phyloP scores from a whole-genome alignment of 148 eudicot species.

The Chenopodium suecicum region DNA sequence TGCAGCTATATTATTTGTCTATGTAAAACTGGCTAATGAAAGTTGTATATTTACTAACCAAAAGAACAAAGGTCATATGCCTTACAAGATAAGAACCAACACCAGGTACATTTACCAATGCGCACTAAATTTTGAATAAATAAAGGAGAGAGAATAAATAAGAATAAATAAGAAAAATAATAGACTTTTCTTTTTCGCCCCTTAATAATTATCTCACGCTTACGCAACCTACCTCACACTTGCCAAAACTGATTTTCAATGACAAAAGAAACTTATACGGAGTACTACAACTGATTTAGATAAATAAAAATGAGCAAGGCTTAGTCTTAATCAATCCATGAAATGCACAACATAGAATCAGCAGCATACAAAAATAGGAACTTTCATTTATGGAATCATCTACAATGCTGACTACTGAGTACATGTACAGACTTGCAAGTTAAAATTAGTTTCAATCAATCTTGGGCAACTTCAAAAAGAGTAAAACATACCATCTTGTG shows the following conservation, averaged over 20 bases:
- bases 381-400: neutral
- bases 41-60: neutral
- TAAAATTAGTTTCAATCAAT: neutral
- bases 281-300: neutral
- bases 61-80: neutral
- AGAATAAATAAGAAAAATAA: neutral
- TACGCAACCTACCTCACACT: neutral
- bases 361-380: neutral
- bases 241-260: neutral
- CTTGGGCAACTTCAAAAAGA: neutral
- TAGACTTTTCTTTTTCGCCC: neutral
- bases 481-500: conserved; percentile 51
- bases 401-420: neutral
- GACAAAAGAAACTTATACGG: neutral
- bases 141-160: neutral
- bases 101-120: neutral
- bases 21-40: neutral
- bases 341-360: neutral
- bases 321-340: neutral
- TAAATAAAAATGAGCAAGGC: neutral
- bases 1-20: neutral
- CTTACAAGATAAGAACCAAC: too few relatives aligned
- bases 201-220: neutral
- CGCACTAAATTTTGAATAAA: neutral
- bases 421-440: neutral